Evolutionary conservation across 2,329 filamentous ascomycete genomes (phyloP).

Genomic region (Alternaria sp.): DNA sequence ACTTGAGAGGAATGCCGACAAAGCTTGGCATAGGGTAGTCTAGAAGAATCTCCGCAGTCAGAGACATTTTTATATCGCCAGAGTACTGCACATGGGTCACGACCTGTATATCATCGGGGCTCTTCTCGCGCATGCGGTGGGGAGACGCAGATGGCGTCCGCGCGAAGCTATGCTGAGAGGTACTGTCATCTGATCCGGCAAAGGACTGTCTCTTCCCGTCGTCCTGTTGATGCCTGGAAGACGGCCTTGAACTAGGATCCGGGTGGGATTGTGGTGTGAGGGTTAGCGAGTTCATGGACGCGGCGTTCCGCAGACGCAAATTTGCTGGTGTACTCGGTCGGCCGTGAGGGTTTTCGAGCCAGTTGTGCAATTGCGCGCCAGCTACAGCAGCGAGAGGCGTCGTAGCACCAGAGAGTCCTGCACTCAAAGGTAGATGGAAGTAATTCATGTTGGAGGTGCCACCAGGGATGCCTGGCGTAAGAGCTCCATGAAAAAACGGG

Average conservation of each 20-base stretch:
- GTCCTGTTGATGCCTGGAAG: slow-evolving; percentile 54
- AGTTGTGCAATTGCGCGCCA: slow-evolving; percentile 69
- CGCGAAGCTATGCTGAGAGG: slow-evolving; percentile 42
- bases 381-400: slow-evolving; percentile 83
- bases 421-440: slow-evolving; percentile 79
- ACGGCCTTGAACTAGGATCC: slow-evolving; percentile 56
- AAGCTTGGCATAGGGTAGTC: slow-evolving; percentile 99
- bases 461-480: slow-evolving; percentile 70
- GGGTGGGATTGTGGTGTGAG: slow-evolving; percentile 57
- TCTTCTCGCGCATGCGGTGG: slow-evolving; percentile 72
- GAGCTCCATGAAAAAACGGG: slow-evolving; percentile 52
- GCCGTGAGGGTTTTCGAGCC: slow-evolving; percentile 52
- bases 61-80: slow-evolving; percentile 83
- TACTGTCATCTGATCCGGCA: slow-evolving; percentile 37
- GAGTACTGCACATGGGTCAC: slow-evolving; percentile 90
- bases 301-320: slow-evolving; percentile 48
- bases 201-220: slow-evolving; percentile 39
- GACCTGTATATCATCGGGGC: slow-evolving; percentile 88
- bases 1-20: slow-evolving; percentile 89
- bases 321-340: slow-evolving; percentile 47
- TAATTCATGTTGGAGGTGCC: slow-evolving; percentile 81
- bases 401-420: slow-evolving; percentile 75
- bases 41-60: slow-evolving; percentile 93
- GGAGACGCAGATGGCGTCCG: slow-evolving; percentile 51
- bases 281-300: slow-evolving; percentile 58